Conservation (phyloP, 129 eudicot genomes). For the sunflower (Helianthus annuus) region DNA sequence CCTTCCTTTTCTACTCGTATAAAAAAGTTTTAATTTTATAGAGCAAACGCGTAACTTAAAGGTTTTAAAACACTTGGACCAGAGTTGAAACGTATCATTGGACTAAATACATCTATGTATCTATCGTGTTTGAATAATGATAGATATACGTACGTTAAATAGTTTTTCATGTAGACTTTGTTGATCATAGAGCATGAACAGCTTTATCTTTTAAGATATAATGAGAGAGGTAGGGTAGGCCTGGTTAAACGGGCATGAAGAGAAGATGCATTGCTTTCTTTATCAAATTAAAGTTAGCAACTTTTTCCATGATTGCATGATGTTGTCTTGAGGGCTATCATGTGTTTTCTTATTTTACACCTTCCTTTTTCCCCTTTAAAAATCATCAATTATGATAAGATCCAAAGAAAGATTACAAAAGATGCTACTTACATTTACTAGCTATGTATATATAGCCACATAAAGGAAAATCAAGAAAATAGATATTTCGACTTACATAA, state of each 20-base stretch:
- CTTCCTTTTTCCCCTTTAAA: slow-evolving; percentile 9
- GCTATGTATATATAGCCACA: no score
- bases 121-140: background rate
- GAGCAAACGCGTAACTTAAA: background rate
- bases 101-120: background rate
- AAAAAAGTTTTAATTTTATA: background rate
- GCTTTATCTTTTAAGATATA: background rate
- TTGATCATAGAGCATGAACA: background rate
- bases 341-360: slow-evolving; percentile 34
- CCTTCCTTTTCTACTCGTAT: background rate
- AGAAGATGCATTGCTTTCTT: slow-evolving; percentile 18
- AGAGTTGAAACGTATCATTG: background rate
- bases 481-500: no score
- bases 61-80: background rate
- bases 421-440: no score
- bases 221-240: slow-evolving; percentile 4
- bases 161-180: background rate
- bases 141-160: background rate
- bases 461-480: no score
- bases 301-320: slow-evolving; percentile 33
- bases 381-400: slow-evolving; percentile 8
- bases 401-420: slow-evolving; percentile 20
- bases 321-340: slow-evolving; percentile 30
- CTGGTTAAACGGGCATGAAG: slow-evolving; percentile 27
- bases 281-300: slow-evolving; percentile 26